A percentile compares a stretch with the other conserved stretches of the same genome.
Conservation (phyloP, 2,329 filamentous ascomycete genomes). For the Rutstroemia sp. region DNA sequence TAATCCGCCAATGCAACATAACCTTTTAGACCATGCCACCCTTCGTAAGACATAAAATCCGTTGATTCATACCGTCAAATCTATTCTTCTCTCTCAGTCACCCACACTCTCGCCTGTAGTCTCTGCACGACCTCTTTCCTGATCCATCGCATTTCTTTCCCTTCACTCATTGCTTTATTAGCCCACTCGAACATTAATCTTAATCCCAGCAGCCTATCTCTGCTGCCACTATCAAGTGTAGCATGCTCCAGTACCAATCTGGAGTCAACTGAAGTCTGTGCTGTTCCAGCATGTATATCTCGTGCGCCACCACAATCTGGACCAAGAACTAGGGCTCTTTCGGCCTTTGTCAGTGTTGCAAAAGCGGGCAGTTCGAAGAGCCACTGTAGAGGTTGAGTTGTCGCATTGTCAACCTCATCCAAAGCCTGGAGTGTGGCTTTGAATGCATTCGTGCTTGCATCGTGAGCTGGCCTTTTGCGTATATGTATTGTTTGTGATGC, state of each 20-base stretch:
- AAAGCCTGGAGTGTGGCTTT: slow-evolving; percentile 55
- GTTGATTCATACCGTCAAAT: background rate
- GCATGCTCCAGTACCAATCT: slow-evolving; percentile 48
- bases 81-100: slow-evolving; percentile 19
- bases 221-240: slow-evolving; percentile 38
- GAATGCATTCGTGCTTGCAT: slow-evolving; percentile 51
- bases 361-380: slow-evolving; percentile 53
- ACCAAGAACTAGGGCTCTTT: slow-evolving; percentile 46
- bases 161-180: slow-evolving; percentile 38
- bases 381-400: slow-evolving; percentile 51
- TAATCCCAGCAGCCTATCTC: slow-evolving; percentile 54
- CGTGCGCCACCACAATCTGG: slow-evolving; percentile 34
- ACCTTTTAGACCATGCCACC: background rate
- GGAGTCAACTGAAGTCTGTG: slow-evolving; percentile 54
- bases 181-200: slow-evolving; percentile 59
- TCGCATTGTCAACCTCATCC: slow-evolving; percentile 46
- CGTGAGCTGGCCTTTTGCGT: slow-evolving; percentile 49
- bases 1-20: background rate
- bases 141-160: slow-evolving; percentile 43
- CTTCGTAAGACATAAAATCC: slow-evolving; percentile 6
- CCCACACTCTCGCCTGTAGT: slow-evolving; percentile 44
- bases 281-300: slow-evolving; percentile 41
- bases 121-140: slow-evolving; percentile 48
- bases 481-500: slow-evolving; percentile 57
- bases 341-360: slow-evolving; percentile 46